Base-by-base conservation (phyloP, 139 green algal species). In the Closterium sp. region DNA sequence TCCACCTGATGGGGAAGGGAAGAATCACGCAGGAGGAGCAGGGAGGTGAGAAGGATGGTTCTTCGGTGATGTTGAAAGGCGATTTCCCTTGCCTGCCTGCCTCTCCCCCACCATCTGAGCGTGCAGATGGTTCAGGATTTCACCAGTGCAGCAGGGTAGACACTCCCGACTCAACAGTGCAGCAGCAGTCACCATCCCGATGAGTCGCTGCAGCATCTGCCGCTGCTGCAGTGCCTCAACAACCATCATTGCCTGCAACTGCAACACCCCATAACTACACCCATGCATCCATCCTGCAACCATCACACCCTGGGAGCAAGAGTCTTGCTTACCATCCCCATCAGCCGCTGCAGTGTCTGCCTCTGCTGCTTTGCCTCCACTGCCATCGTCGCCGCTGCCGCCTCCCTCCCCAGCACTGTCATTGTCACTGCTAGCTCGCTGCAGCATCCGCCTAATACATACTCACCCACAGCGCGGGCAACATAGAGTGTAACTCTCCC, bases 141-240 rank as follows among this genome's bases (percentile, higher is more conserved):
- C 34, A 42, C 9, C 34, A n/a, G n/a, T n/a, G n/a, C n/a, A n/a
- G n/a, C n/a, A n/a, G n/a, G n/a, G n/a, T n/a, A n/a, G n/a, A 89
- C n/a, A n/a, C n/a, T n/a, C n/a, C n/a, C n/a, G n/a, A n/a, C n/a
- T n/a, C n/a, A n/a, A n/a, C n/a, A n/a, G n/a, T n/a, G n/a, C n/a
- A n/a, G n/a, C n/a, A n/a, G n/a, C 27, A 24, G 38, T 30, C 34
- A 93, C 91, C 87, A 92, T 92, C 2, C 24, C 91, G 62, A 94
- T 94, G 1, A 94, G 91, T 27, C 91, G 38, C 30, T 94, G 91
- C 70, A 94, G 85, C 9, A 88, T 94, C 19, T 93, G 70, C n/a
- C 89, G 11, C 91, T 94, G 91, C 89, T 94, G 91, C 91, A 93
- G 91, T 22, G 89, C 89, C 34, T 94, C 89, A 11, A 94, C 91